These are phyloP conservation scores for Citrus inodora DNA, from an alignment of 345 rosid species.

Conservation along the genomic window DNA sequence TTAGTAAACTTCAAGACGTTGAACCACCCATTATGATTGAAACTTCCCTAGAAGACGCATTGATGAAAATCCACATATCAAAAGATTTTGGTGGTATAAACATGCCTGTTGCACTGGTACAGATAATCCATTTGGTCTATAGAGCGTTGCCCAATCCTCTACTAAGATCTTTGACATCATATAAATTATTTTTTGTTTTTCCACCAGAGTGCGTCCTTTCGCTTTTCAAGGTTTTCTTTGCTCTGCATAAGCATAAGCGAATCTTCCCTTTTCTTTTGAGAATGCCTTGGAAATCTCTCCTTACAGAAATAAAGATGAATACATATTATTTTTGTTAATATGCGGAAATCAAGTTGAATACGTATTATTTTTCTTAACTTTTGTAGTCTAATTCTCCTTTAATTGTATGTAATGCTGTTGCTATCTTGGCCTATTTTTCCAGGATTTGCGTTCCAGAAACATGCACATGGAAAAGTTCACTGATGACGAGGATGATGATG, in stretches of 20 bases:
- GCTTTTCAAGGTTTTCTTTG: not conserved
- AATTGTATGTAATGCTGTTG: not conserved
- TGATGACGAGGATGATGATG: constrained; percentile 55
- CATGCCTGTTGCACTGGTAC: not conserved
- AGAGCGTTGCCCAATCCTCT: not conserved
- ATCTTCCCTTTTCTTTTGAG: not conserved
- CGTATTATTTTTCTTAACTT: not conserved
- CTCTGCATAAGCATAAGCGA: not conserved
- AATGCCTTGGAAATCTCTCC: not conserved
- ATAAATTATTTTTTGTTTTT: not conserved
- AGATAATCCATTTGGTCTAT: not conserved
- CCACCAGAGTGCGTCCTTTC: not conserved
- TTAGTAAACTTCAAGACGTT: not conserved
- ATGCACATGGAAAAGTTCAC: constrained; percentile 32
- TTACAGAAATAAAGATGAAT: not conserved
- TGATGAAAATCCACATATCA: not conserved
- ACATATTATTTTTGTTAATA: not conserved
- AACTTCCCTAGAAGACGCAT: not conserved
- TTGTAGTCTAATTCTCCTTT: not conserved
- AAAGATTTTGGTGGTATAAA: not conserved
- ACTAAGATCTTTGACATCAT: not conserved
- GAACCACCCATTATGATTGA: not conserved
- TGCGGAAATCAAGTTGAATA: not conserved
- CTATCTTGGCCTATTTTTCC: constrained; percentile 20
- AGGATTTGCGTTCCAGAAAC: constrained; percentile 42